These are phyloP conservation scores for Sporothrix brasiliensis DNA, from an alignment of 2,329 filamentous ascomycete species.

Conservation along the genomic window DNA sequence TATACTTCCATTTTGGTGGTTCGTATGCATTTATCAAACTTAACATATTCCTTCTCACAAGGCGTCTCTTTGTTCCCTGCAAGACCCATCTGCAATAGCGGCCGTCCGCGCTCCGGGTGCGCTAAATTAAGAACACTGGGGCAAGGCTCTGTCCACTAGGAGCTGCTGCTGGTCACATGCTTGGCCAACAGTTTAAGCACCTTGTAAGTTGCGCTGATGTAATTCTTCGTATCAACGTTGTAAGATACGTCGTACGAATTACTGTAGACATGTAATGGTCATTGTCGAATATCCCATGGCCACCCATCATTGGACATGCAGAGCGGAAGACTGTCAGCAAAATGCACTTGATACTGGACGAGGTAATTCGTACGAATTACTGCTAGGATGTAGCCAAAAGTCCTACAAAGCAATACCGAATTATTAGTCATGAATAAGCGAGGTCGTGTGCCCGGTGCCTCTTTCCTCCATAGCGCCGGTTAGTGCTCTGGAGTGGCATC, in stretches of 20 bases:
- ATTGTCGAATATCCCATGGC: too few species aligned
- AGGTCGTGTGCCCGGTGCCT: slow-evolving; percentile 23
- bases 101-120: background rate
- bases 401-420: background rate
- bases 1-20: background rate
- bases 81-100: background rate
- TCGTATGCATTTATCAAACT: background rate
- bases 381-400: background rate
- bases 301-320: background rate
- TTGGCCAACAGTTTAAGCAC: background rate
- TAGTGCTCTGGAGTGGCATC: background rate
- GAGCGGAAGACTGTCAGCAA: background rate
- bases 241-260: too few species aligned
- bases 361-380: background rate
- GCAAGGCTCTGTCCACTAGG: background rate
- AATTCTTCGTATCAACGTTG: background rate
- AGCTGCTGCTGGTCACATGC: background rate
- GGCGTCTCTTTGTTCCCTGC: background rate
- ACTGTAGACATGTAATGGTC: too few species aligned
- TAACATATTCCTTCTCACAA: background rate
- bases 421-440: background rate
- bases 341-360: background rate
- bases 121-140: slow-evolving; percentile 11
- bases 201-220: background rate
- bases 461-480: slow-evolving; percentile 12